Base-by-base conservation (phyloP, 495 filamentous ascomycete genomes). In the Umbilicaria muhlenbergii region DNA sequence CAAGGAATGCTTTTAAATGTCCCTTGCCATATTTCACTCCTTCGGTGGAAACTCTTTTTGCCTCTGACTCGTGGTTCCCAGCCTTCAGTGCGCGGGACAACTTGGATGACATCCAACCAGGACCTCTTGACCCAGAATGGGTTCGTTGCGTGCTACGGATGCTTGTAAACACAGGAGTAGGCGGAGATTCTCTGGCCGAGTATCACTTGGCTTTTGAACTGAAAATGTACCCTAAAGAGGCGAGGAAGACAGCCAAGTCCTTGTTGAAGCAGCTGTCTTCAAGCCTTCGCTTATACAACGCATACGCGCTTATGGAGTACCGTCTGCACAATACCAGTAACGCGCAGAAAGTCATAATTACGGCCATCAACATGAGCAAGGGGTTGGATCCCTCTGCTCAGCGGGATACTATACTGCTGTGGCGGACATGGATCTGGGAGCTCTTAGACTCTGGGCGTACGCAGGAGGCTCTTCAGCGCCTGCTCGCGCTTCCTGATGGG, bases 401-500 rank as follows among this genome's bases (percentile, higher is more conserved):
- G 38, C 50, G 58, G n/a, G 61, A 74, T 33, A 51, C 49, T 16
- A 64, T 77, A 15, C 46, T 79, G 12, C 62, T 91, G 0, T 87
- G 77, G 74, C 73, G 67, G 38, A 77, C 70, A 5, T 87, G 82
- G 74, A 62, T 78, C 5, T 89, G 81, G 84, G 71, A 80, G 48
- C 62, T 73, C 11, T 57, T 93, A 14, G 59, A 70, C 32, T 54
- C 50, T 11, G 58, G 58, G 2, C 62, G 81, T 24, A 46, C 62
- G 21, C 45, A 51, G 1, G 59, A 59, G 39, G 72, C 74, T 17
- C 52, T 71, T 12, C 62, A 67, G 31, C 59, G 70, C 14, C 48
- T 81, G 10, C 54, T 70, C 14, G 55, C 52, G 11, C 65, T 72
- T 40, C 51, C 58, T 5, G 58, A 63, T 15, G 53, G 55, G 18